These are phyloP conservation scores for Colletotrichum caudatum DNA, from an alignment of 2,329 filamentous ascomycete genomes.

Conservation along the genomic window DNA sequence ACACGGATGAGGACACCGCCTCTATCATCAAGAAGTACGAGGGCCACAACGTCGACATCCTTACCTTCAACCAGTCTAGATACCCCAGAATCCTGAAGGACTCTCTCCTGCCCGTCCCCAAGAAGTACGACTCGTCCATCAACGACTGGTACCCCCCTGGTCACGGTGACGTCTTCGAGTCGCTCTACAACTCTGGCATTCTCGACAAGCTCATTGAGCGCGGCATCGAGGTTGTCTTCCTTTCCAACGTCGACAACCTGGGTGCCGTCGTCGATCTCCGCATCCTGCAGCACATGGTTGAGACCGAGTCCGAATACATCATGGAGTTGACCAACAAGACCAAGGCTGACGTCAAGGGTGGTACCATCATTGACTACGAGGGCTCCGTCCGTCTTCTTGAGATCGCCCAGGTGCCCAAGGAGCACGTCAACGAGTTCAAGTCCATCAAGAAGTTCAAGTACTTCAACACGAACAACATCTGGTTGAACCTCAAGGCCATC, in stretches of 20 bases:
- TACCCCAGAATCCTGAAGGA: slow-evolving; percentile 99
- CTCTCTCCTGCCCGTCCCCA: slow-evolving; percentile 94
- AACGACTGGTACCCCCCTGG: slow-evolving; percentile 99
- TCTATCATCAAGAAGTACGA: slow-evolving; percentile 99
- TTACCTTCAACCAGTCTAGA: slow-evolving; percentile 98
- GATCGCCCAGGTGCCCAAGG: slow-evolving; percentile 99
- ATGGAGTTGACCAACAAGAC: slow-evolving; percentile 99
- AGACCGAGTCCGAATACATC: slow-evolving; percentile 97
- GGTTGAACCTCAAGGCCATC: slow-evolving; percentile 97
- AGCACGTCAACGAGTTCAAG: slow-evolving; percentile 99
- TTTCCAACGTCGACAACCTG: slow-evolving; percentile 99
- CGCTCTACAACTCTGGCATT: slow-evolving; percentile 98
- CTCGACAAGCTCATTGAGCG: slow-evolving; percentile 96
- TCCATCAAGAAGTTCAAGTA: slow-evolving; percentile 99
- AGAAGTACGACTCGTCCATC: slow-evolving; percentile 86
- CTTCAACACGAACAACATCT: slow-evolving; percentile 99
- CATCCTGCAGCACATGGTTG: slow-evolving; percentile 99
- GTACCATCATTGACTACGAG: slow-evolving; percentile 99
- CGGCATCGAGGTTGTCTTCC: slow-evolving; percentile 97
- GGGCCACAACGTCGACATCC: slow-evolving; percentile 98
- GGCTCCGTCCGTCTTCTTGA: slow-evolving; percentile 96
- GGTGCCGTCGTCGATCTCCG: slow-evolving; percentile 97
- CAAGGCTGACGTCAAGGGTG: slow-evolving; percentile 99
- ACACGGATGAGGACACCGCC: slow-evolving; percentile 97
- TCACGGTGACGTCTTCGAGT: slow-evolving; percentile 99